Percentiles rank a stretch among this genome's conserved stretches.
phyloP scores from a whole-genome alignment of 768 basidiomycete species.

The Suillus lakei region DNA sequence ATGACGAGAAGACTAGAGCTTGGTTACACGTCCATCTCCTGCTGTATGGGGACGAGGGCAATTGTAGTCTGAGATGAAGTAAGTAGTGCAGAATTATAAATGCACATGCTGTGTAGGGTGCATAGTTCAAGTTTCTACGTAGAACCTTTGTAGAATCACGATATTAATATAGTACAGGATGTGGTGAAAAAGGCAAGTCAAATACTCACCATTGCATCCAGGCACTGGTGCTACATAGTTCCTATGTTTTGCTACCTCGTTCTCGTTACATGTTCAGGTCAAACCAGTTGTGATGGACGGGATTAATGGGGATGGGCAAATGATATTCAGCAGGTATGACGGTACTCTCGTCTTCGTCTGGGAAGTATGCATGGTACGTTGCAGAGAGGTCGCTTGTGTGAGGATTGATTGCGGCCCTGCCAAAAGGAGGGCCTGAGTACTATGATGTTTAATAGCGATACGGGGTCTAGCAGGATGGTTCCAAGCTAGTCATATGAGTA shows the following conservation, averaged over 20 bases:
- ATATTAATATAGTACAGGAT: background rate
- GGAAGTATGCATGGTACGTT: conserved; percentile 15
- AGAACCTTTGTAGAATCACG: background rate
- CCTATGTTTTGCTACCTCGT: too few species aligned
- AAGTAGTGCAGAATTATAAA: background rate
- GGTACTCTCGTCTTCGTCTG: conserved; percentile 15
- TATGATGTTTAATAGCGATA: conserved; percentile 68
- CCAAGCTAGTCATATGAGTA: conserved; percentile 57
- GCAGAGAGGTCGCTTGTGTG: conserved; percentile 33
- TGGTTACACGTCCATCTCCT: conserved; percentile 36
- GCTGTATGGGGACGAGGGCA: conserved; percentile 41
- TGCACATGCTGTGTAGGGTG: background rate
- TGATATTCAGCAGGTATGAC: conserved; percentile 28
- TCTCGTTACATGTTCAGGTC: too few species aligned
- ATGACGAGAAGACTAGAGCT: conserved; percentile 50
- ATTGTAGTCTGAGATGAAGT: conserved; percentile 34
- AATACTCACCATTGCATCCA: too few species aligned
- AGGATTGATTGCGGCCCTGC: conserved; percentile 46
- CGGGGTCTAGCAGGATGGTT: conserved; percentile 69
- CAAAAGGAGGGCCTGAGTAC: conserved; percentile 64
- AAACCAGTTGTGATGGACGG: conserved; percentile 15
- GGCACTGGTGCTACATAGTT: too few species aligned
- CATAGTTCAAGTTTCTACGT: background rate
- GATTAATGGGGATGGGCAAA: conserved; percentile 14
- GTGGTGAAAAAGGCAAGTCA: too few species aligned